Conservation (phyloP, 202 grass and related monocot genomes). For the Zizania palustris region DNA sequence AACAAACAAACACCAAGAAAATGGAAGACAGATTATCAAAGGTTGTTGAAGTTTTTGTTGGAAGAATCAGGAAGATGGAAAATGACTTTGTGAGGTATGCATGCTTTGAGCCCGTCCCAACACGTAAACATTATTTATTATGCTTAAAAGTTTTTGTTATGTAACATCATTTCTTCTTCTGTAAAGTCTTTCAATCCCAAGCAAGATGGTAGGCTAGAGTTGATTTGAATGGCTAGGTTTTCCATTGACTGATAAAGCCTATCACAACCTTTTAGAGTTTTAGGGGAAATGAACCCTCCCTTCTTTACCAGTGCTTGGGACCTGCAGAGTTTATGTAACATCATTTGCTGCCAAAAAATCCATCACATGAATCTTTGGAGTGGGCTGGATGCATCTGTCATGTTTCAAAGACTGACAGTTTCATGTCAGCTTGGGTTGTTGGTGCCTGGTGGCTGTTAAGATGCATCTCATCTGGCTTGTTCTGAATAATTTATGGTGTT, state of each 20-base stretch:
- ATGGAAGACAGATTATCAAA: constrained; percentile 64
- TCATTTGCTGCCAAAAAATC: background rate
- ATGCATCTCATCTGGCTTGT: background rate
- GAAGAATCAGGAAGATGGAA: constrained; percentile 79
- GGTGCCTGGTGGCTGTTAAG: background rate
- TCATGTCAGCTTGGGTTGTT: background rate
- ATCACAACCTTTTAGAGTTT: no score
- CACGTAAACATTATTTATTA: constrained; percentile 30
- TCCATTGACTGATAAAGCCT: no score
- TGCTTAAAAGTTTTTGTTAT: constrained; percentile 19
- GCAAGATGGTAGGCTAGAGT: no score
- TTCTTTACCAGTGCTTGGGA: no score
- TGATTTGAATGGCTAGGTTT: no score
- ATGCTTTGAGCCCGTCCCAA: background rate
- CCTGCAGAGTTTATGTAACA: no score
- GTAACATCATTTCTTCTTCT: background rate
- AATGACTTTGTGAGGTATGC: constrained; percentile 76
- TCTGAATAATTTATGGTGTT: no score
- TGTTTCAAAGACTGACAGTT: background rate
- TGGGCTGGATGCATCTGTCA: constrained; percentile 1
- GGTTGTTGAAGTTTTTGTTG: constrained; percentile 75
- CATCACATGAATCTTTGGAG: background rate
- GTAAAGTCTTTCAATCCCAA: no score
- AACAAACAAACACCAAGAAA: constrained; percentile 57
- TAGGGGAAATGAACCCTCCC: no score